Conservation (phyloP, 1,284 basidiomycete species). For the Coriolopsis trogii region DNA sequence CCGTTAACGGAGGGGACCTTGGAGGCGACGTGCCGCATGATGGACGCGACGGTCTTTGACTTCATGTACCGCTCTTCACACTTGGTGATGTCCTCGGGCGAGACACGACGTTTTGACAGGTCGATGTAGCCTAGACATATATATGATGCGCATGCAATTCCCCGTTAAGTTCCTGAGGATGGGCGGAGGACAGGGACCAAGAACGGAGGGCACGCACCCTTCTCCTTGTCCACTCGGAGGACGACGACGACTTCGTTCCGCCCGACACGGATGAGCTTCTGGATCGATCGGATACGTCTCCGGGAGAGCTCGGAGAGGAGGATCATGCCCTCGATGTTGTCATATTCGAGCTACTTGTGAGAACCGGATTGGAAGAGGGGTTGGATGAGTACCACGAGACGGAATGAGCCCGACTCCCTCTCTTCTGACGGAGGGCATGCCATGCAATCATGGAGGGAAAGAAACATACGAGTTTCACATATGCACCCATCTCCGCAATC, state of each 20-base stretch:
- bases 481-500: conserved; percentile 99
- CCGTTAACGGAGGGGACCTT: conserved; percentile 62
- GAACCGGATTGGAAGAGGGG: no score
- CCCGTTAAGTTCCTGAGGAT: no score
- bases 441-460: not conserved
- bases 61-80: conserved; percentile 99
- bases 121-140: conserved; percentile 92
- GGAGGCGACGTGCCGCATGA: conserved; percentile 92
- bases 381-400: no score
- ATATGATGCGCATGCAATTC: no score
- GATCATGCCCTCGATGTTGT: conserved; percentile 99
- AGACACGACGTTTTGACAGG: conserved; percentile 98
- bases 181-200: not conserved
- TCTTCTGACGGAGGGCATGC: not conserved
- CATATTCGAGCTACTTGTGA: conserved; percentile 88
- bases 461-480: conserved; percentile 89
- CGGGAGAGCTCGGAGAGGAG: conserved; percentile 95
- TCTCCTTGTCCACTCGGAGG: conserved; percentile 98
- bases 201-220: conserved; percentile 65
- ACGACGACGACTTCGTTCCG: conserved; percentile 99
- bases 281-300: conserved; percentile 96
- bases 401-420: no score
- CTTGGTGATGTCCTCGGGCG: conserved; percentile 97
- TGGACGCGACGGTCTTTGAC: conserved; percentile 93
- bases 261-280: conserved; percentile 97